Evolutionary conservation across 192 early-diverging fungal species (phyloP).

Genomic region (Podila minutissima): DNA sequence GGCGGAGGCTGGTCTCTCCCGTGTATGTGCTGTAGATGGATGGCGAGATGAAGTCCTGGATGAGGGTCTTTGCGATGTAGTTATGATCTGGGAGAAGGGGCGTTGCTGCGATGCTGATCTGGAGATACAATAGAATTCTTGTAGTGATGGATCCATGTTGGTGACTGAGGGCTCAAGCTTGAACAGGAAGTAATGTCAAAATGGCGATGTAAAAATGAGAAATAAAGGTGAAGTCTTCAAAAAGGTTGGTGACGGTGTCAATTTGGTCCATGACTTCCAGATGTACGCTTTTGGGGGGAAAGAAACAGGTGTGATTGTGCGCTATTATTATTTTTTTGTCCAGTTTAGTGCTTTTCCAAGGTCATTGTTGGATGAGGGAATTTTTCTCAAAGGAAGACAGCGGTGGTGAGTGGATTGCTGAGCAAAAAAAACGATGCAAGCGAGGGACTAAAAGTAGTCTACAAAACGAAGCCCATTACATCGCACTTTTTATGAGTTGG

Average conservation of each 20-base stretch:
- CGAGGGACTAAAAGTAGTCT: too few relatives aligned
- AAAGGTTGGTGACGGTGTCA: not conserved
- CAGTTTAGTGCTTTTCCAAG: too few relatives aligned
- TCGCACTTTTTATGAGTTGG: too few relatives aligned
- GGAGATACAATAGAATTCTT: constrained; percentile 47
- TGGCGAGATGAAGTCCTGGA: constrained; percentile 11
- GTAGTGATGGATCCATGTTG: constrained; percentile 34
- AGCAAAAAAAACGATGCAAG: too few relatives aligned
- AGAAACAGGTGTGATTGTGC: too few relatives aligned
- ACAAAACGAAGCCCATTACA: too few relatives aligned
- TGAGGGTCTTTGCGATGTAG: not conserved
- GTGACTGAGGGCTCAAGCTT: not conserved
- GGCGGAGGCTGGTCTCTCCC: constrained; percentile 9
- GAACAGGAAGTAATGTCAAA: not conserved
- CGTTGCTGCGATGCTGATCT: constrained; percentile 42
- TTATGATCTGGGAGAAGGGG: constrained; percentile 7
- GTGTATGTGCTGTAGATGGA: not conserved
- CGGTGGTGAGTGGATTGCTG: too few relatives aligned
- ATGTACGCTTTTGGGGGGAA: too few relatives aligned
- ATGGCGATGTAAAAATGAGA: not conserved
- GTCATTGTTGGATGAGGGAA: too few relatives aligned
- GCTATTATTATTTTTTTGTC: too few relatives aligned
- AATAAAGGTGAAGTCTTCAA: constrained; percentile 2
- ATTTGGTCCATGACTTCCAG: too few relatives aligned
- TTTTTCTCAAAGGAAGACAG: too few relatives aligned